Base-by-base conservation (phyloP, 2,329 filamentous ascomycete species). In the Cladosporium colombiae region DNA sequence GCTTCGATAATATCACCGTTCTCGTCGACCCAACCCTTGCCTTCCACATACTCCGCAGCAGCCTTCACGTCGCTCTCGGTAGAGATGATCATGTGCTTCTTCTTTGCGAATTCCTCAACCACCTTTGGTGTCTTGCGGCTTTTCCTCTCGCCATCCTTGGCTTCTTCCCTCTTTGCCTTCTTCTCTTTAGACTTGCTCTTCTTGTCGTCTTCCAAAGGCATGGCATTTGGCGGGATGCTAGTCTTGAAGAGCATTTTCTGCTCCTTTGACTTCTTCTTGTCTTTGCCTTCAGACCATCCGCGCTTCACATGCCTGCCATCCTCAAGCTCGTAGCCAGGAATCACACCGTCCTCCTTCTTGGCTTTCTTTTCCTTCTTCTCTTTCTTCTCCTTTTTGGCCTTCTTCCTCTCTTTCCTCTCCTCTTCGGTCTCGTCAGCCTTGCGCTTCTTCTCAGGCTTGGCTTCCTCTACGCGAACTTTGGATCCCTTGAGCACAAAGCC, bases 101-200 rank as follows among this genome's bases (percentile, higher is more conserved):
- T 93, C 76, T 92, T 93, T 71, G 90, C 87, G 75, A 97, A 98
- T 75, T 99, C 95, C 77, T 98, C 93, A 3, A 98, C 85, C 4
- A 92, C 82, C 71, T 87, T 88, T 70, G 85, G 88, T 70, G 83
- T 76, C 8, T 81, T 80, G 3, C 78, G 68, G 50, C 68, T 78
- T 68, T 83, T 82, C 52, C 80, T 79, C 61, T 81, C 78, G 55
- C 84, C 83, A 71, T 87, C 85, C 67, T 84, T 86, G 70, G 86
- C 86, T 75, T 85, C 87, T 71, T 87, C 88, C 70, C 86, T 87
- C 70, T 83, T 75, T 3, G 81, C 78, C 3, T 79, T 72, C 91
- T 63, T 63, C 23, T 63, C 61, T 25, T 62, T 62, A 33, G 59
- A 62, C 13, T 63, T 63, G 35, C 25, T 29, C 50, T 63, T 63